A percentile compares a stretch with the other conserved stretches of the same genome.
These are phyloP conservation scores for Paradendryphiella salina DNA, from an alignment of 2,329 filamentous ascomycete genomes.

Conservation along the genomic window DNA sequence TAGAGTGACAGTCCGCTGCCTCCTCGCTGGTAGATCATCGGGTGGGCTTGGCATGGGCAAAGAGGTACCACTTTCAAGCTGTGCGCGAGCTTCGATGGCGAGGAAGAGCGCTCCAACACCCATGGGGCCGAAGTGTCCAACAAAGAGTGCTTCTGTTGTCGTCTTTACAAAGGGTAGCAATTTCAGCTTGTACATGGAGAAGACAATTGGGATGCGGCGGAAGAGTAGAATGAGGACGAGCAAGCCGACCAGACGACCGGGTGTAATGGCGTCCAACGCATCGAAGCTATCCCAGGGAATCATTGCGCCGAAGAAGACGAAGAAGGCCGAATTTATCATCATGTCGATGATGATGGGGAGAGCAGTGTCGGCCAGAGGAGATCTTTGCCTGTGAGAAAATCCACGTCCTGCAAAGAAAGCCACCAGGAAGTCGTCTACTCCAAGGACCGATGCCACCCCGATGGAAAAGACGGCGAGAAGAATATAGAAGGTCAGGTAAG, in stretches of 20 bases:
- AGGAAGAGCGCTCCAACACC: constrained; percentile 61
- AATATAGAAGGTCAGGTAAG: constrained; percentile 60
- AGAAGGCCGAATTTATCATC: constrained; percentile 60
- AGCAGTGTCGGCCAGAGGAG: constrained; percentile 51
- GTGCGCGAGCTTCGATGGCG: constrained; percentile 58
- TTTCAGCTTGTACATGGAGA: constrained; percentile 51
- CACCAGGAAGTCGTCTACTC: constrained; percentile 60
- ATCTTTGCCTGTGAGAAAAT: constrained; percentile 60
- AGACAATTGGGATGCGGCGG: constrained; percentile 57
- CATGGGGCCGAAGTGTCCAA: constrained; percentile 62
- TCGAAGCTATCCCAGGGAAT: constrained; percentile 57
- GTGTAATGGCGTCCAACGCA: constrained; percentile 44
- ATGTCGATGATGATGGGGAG: constrained; percentile 58
- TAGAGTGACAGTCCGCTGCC: constrained; percentile 49
- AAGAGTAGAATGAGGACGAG: constrained; percentile 57
- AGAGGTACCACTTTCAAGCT: constrained; percentile 56
- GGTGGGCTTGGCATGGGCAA: constrained; percentile 53
- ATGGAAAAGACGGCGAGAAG: constrained; percentile 58
- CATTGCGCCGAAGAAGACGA: constrained; percentile 60
- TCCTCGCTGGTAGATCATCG: constrained; percentile 35
- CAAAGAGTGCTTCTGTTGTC: constrained; percentile 58
- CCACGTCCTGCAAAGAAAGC: constrained; percentile 60
- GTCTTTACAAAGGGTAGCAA: constrained; percentile 55
- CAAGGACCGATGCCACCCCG: constrained; percentile 56
- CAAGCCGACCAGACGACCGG: constrained; percentile 50